Percentiles rank a stretch among this genome's conserved stretches.
These are phyloP conservation scores for Candolleomyces efflorescens DNA, from an alignment of 768 basidiomycete species.

Conservation along the genomic window DNA sequence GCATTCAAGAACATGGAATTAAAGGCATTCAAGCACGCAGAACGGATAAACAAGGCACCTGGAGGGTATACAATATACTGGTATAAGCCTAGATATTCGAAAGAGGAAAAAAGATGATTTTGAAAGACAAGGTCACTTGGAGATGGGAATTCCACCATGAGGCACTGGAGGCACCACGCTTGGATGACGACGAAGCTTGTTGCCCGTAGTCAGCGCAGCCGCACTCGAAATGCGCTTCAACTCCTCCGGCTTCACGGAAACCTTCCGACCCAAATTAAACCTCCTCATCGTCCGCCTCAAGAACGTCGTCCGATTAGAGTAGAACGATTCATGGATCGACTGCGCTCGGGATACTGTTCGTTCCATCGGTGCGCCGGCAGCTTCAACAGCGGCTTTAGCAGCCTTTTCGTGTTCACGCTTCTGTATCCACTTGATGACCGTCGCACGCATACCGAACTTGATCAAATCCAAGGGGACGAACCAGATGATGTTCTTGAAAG, in stretches of 20 bases:
- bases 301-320: constrained; percentile 94
- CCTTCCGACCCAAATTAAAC: constrained; percentile 82
- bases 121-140: too few species aligned
- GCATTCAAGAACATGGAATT: too few species aligned
- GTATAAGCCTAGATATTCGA: too few species aligned
- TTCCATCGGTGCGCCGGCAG: constrained; percentile 65
- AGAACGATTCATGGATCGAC: constrained; percentile 86
- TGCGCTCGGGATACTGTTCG: constrained; percentile 89
- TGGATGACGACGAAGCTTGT: constrained; percentile 73
- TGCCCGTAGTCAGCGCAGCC: constrained; percentile 77
- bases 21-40: too few species aligned
- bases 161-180: constrained; percentile 20
- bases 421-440: constrained; percentile 82
- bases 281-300: constrained; percentile 83
- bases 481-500: constrained; percentile 83
- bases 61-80: too few species aligned
- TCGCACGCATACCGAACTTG: constrained; percentile 96
- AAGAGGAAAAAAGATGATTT: too few species aligned
- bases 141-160: not conserved
- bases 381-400: constrained; percentile 35
- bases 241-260: constrained; percentile 81
- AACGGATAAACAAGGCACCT: too few species aligned
- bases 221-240: constrained; percentile 83
- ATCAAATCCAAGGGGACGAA: constrained; percentile 93
- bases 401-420: constrained; percentile 50